Conservation (phyloP, 169 alveolate genomes). For the Eimeria necatrix region DNA sequence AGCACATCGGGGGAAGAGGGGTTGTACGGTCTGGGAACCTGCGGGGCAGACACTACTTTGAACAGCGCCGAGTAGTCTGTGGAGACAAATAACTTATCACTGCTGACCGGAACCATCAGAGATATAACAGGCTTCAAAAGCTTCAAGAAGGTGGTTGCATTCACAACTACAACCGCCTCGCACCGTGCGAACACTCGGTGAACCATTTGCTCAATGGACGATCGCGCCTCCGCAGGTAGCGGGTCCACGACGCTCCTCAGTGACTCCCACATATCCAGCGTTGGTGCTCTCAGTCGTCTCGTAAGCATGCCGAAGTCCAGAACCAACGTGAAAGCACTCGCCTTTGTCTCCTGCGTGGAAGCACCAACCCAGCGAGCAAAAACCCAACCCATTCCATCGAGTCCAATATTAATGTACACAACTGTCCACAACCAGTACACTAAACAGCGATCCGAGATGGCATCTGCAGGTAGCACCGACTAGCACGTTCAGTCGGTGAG, state of each 20-base stretch:
- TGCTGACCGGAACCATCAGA: slow-evolving; percentile 49
- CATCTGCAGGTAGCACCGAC: background rate
- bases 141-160: background rate
- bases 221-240: background rate
- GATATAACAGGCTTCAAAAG: background rate
- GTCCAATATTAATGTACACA: background rate
- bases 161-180: slow-evolving; percentile 58
- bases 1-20: background rate
- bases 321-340: slow-evolving; percentile 4
- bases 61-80: slow-evolving; percentile 23
- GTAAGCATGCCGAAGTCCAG: background rate
- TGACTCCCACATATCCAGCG: slow-evolving; percentile 27
- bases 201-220: slow-evolving; percentile 25
- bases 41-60: background rate
- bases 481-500: background rate
- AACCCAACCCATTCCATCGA: background rate
- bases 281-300: background rate
- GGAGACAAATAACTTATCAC: slow-evolving; percentile 31
- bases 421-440: too few relatives aligned
- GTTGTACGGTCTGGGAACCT: slow-evolving; percentile 51
- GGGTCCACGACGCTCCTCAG: background rate
- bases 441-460: too few relatives aligned
- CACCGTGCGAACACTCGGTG: slow-evolving; percentile 15
- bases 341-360: slow-evolving; percentile 14
- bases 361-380: background rate